Percentiles rank a stretch among this genome's conserved stretches.
phyloP scores from a whole-genome alignment of 2,329 filamentous ascomycete species.

The Dothideomycetes sp. region DNA sequence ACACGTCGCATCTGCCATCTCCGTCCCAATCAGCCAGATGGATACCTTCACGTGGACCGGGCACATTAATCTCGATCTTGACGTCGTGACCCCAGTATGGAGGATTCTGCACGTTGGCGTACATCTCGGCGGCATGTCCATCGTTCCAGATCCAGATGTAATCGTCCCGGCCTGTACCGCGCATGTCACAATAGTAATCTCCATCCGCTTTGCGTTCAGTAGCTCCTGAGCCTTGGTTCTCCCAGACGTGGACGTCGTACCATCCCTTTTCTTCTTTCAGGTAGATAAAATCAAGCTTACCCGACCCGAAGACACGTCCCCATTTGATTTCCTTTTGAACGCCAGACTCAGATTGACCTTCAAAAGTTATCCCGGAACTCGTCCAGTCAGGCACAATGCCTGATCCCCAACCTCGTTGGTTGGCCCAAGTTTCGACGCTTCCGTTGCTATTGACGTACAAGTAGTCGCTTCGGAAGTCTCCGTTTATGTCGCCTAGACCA shows the following conservation, averaged over 20 bases:
- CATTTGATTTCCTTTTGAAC: neutral
- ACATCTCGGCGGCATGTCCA: too few species aligned
- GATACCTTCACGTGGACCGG: slow-evolving; percentile 3
- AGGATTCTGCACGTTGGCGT: too few species aligned
- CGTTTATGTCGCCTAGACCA: too few species aligned
- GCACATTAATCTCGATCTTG: slow-evolving; percentile 4
- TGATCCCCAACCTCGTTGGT: too few species aligned
- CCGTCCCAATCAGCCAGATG: slow-evolving; percentile 14
- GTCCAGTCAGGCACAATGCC: too few species aligned
- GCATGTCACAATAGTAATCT: slow-evolving; percentile 16
- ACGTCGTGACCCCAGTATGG: slow-evolving; percentile 9
- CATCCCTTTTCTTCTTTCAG: neutral
- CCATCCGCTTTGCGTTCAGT: slow-evolving; percentile 14
- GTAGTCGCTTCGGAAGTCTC: too few species aligned
- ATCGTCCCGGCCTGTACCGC: slow-evolving; percentile 13
- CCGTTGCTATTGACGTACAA: too few species aligned
- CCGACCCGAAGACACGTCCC: neutral
- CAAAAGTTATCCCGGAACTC: too few species aligned
- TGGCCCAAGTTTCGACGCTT: too few species aligned
- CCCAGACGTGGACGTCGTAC: slow-evolving; percentile 3
- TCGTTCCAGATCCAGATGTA: slow-evolving; percentile 13
- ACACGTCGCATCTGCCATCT: slow-evolving; percentile 14
- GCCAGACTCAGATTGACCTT: too few species aligned
- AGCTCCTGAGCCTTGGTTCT: slow-evolving; percentile 15
- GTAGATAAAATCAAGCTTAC: neutral